These are phyloP conservation scores for Monascus purpureus DNA, from an alignment of 495 filamentous ascomycete species.

Conservation along the genomic window DNA sequence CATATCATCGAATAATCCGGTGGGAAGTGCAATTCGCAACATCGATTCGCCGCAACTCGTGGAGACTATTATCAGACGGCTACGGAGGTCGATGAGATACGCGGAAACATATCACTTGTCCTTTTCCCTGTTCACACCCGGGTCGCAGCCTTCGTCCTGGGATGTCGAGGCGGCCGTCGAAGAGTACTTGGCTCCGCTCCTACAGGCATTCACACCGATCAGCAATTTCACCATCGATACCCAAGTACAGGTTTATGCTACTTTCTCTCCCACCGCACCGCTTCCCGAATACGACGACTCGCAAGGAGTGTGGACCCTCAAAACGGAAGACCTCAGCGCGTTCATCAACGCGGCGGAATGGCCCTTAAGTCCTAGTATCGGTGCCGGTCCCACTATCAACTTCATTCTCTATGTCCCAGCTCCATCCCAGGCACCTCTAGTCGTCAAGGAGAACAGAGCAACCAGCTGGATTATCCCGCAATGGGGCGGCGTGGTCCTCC, in stretches of 20 bases:
- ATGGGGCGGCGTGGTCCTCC: conserved; percentile 84
- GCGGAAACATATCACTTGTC: conserved; percentile 90
- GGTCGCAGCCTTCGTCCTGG: conserved; percentile 69
- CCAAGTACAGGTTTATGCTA: conserved; percentile 86
- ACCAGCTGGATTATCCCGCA: conserved; percentile 92
- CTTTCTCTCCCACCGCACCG: conserved; percentile 58
- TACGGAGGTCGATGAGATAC: conserved; percentile 77
- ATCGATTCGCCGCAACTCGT: conserved; percentile 30
- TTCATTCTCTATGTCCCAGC: conserved; percentile 78
- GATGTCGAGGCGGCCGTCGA: conserved; percentile 74
- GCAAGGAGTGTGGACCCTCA: conserved; percentile 48
- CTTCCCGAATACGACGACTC: conserved; percentile 38
- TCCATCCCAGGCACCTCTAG: conserved; percentile 43
- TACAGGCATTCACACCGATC: conserved; percentile 63
- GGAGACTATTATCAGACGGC: conserved; percentile 41
- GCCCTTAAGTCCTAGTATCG: conserved; percentile 90
- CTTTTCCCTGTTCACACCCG: conserved; percentile 84
- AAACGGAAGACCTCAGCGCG: conserved; percentile 75
- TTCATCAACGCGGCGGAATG: conserved; percentile 98
- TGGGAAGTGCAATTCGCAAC: no score
- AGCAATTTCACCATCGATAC: conserved; percentile 96
- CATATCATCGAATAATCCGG: conserved; percentile 19
- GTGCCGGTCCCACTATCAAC: conserved; percentile 83
- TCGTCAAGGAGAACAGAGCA: conserved; percentile 55
- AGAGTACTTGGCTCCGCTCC: conserved; percentile 67